phyloP scores from a whole-genome alignment of 2,329 filamentous ascomycete species.

The Aspergillus nomiae region DNA sequence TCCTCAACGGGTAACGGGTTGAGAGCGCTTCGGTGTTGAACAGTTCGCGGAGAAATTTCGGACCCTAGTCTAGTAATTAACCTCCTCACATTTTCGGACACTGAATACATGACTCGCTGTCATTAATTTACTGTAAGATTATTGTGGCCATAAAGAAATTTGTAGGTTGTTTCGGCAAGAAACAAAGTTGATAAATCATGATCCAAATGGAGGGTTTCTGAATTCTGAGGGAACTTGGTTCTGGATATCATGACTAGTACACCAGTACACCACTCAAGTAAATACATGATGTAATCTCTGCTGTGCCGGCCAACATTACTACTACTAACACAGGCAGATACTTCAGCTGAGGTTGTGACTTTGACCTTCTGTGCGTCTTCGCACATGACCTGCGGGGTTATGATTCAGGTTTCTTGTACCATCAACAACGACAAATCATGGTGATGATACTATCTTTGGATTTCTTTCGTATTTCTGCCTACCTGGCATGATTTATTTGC shows the following conservation, averaged over 20 bases:
- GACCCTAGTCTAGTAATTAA: not conserved
- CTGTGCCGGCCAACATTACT: no score
- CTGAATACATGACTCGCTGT: not conserved
- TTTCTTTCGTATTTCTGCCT: no score
- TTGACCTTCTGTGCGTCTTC: not conserved
- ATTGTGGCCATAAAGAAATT: not conserved
- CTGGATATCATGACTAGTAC: not conserved
- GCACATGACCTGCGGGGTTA: constrained; percentile 1
- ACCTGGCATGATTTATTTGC: not conserved
- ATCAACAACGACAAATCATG: not conserved
- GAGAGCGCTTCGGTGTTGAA: not conserved
- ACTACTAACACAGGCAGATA: not conserved
- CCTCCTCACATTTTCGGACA: not conserved
- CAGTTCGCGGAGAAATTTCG: not conserved
- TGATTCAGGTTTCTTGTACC: not conserved
- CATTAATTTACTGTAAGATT: not conserved
- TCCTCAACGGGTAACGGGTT: not conserved
- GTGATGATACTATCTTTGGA: not conserved
- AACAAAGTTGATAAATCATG: not conserved
- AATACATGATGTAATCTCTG: not conserved
- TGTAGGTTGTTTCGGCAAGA: not conserved
- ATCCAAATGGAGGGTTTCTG: not conserved
- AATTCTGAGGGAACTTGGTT: not conserved
- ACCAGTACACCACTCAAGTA: not conserved
- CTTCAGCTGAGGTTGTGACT: not conserved